phyloP scores from a whole-genome alignment of 2,329 filamentous ascomycete species.

The Diaporthe longicolla region DNA sequence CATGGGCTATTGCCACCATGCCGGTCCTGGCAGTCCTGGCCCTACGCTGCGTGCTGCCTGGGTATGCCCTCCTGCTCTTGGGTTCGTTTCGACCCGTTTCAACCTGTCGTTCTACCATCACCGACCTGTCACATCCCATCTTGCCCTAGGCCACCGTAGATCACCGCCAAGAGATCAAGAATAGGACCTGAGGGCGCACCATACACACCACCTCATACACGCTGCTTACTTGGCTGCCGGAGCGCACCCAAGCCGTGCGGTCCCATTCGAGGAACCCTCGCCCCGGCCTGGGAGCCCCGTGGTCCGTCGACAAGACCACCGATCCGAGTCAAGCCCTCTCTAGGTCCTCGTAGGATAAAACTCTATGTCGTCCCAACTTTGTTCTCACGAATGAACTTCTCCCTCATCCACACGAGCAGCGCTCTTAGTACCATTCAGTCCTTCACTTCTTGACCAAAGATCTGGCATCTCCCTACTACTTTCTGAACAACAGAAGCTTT shows the following conservation, averaged over 20 bases:
- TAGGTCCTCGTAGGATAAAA: slow-evolving; percentile 28
- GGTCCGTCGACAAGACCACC: background rate
- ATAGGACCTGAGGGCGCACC: slow-evolving; percentile 35
- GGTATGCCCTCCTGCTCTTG: slow-evolving; percentile 16
- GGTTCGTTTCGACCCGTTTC: slow-evolving; percentile 36
- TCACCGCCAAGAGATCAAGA: slow-evolving; percentile 39
- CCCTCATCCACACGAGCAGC: slow-evolving; percentile 30
- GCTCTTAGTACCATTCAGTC: slow-evolving; percentile 32
- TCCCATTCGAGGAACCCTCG: slow-evolving; percentile 19
- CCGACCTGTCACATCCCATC: slow-evolving; percentile 32
- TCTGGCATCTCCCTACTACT: slow-evolving; percentile 37
- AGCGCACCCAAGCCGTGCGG: slow-evolving; percentile 37
- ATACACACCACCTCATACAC: slow-evolving; percentile 31
- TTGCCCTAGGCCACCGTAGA: slow-evolving; percentile 23
- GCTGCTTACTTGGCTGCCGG: slow-evolving; percentile 39
- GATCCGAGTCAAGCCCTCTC: slow-evolving; percentile 27
- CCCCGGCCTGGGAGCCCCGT: background rate
- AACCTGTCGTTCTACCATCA: slow-evolving; percentile 18
- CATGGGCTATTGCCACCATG: background rate
- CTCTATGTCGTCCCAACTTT: slow-evolving; percentile 33
- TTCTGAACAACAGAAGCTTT: background rate
- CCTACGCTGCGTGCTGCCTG: background rate
- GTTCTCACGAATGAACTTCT: slow-evolving; percentile 11
- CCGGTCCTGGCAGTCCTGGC: background rate
- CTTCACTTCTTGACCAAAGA: slow-evolving; percentile 35